Evolutionary conservation across 106 monocot genomes (phyloP), one percentile per base, ranked within the genome.

Genomic region (Apostasia ramifera): DNA sequence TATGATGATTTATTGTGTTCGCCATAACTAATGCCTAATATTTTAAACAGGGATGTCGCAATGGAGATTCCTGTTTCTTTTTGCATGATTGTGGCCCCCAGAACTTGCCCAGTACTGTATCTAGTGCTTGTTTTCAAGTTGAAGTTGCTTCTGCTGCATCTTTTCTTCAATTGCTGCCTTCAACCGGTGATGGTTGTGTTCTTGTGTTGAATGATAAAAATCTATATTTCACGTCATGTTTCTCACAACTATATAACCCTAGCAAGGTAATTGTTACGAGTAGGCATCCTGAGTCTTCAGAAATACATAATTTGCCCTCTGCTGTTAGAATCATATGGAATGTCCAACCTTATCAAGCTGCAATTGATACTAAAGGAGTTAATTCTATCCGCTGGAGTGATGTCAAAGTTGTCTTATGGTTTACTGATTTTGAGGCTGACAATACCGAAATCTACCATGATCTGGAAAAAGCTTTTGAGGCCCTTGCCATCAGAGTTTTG

Each of bases 61-160:
- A 83, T 79, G 92, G 92, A 66, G 74, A 76, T 50, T 83, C 82
- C 11, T 92, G 88, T 68, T 67, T 70, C 47, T 92, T 79, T 74
- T 83, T 66, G 61, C 92, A 92, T 70, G 85, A 79, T 55, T 51
- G 63, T 76, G 61, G 42, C 2, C 63, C 82, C 39, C 8, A 52
- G 9, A 0, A 55, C 52, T 10, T 74, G 38, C 56, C 61, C 12
- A 10, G 37, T 61, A 12, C 61, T 38, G 40, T 11, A 53, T n/a
- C 59, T 13, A 69, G 44, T 43, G 5, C 6, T 40, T 88, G 67
- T 74, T 78, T 71, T 8, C 83, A 85, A 67, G 61, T 76, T 68
- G 71, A 74, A 66, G 38, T 4, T 44, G 44, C 68, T 57, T 79
- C 75, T 58, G 55, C 68, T 44, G 52, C 81, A 61, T 57, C 61